phyloP scores from a whole-genome alignment of 345 rosid genomes.

The Turnera subulata region DNA sequence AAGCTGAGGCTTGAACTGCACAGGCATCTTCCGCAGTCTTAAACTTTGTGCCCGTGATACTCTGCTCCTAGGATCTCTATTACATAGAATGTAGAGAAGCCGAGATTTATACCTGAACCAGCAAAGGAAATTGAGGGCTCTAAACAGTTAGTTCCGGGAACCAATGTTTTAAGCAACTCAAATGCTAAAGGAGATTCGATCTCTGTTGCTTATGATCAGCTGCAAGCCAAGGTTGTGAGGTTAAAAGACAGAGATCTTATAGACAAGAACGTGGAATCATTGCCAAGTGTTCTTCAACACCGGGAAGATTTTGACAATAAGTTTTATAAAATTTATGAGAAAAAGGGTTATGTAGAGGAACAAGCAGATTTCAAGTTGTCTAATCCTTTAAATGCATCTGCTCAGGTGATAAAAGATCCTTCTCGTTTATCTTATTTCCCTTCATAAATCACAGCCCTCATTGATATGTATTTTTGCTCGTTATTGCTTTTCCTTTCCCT shows the following conservation, averaged over 20 bases:
- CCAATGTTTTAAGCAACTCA: conserved; percentile 14
- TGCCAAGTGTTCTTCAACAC: conserved; percentile 24
- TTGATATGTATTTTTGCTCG: background rate
- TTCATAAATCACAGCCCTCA: background rate
- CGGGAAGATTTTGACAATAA: conserved; percentile 29
- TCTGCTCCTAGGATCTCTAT: conserved; percentile 30
- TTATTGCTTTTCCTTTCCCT: background rate
- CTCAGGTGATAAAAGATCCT: conserved; percentile 14
- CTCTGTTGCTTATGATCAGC: conserved; percentile 17
- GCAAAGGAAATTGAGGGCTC: conserved; percentile 26
- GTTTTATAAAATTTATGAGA: conserved; percentile 23
- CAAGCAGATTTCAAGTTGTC: conserved; percentile 20
- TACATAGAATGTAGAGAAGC: conserved; percentile 16
- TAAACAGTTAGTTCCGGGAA: conserved; percentile 11
- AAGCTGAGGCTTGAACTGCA: too few relatives aligned
- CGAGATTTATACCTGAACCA: conserved; percentile 25
- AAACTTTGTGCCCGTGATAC: too few relatives aligned
- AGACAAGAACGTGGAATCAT: conserved; percentile 34
- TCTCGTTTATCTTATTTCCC: background rate
- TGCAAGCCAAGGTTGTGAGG: conserved; percentile 21
- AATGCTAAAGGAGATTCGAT: conserved; percentile 22
- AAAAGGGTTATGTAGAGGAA: conserved; percentile 17
- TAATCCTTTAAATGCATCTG: conserved; percentile 7
- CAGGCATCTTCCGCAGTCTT: too few relatives aligned
- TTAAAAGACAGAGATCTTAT: conserved; percentile 31